Evolutionary conservation across 2,329 filamentous ascomycete genomes (phyloP), one percentile per base, ranked within the genome.

Genomic region (Monosporascus ibericus): DNA sequence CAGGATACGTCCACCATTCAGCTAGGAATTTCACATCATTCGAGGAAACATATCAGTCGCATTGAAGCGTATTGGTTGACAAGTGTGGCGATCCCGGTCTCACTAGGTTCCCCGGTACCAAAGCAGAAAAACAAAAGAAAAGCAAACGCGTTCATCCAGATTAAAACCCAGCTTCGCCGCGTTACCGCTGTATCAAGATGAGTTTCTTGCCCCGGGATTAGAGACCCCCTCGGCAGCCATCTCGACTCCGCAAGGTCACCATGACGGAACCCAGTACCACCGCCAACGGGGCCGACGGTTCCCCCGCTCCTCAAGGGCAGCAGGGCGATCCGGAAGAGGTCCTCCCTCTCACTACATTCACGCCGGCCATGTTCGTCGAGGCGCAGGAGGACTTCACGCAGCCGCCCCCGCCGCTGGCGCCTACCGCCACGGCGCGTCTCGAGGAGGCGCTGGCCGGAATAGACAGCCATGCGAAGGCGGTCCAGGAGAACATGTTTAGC

Each of bases 331-430:
- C 52, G 47, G 55, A 56, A 15, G 49, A 53, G 2, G 61, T 63
- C 24, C 63, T 62, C 55, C 52, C 62, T 25, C 62, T 62, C 8
- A 49, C 59, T 20, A 62, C 63, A 18, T 65, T 65, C 53, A 60
- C 63, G 6, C 59, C 62, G 18, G 62, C 62, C 20, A 54, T 60
- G 14, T 48, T 49, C 24, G 44, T 50, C 25, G 39, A 42, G n/a
- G 39, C 44, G 40, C 30, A 44, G 27, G 39, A 44, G n/a, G 63
- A 65, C 54, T 58, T 63, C 55, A 63, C 63, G 7, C 55, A 62
- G 49, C 56, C 63, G n/a, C 55, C 58, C n/a, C 60, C 62, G 15
- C 53, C 54, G 3, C 18, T 57, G 5, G 56, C 62, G 1, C 52
- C 55, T 9, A 57, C 64, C n/a, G 58, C 53, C 3, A 40, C 34